These are phyloP conservation scores for Neurospora tetrasperma DNA, from an alignment of 495 filamentous ascomycete species.

Conservation along the genomic window DNA sequence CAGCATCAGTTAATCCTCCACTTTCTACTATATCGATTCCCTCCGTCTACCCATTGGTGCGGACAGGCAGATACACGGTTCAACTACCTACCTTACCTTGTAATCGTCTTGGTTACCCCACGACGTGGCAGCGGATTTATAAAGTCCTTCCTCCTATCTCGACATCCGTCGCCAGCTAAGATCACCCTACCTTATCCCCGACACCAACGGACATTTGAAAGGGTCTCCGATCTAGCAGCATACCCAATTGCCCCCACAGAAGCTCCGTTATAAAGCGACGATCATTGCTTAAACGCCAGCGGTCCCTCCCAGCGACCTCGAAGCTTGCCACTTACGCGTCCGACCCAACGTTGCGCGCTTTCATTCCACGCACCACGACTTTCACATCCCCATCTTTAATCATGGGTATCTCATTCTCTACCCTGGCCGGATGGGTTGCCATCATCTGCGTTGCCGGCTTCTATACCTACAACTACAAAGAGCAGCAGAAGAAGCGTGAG, in stretches of 20 bases:
- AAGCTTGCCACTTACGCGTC: not conserved
- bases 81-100: not conserved
- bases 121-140: not conserved
- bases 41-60: not conserved
- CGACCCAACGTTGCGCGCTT: not conserved
- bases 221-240: not conserved
- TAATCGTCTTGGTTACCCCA: not conserved
- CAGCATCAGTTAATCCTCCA: not conserved
- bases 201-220: not conserved
- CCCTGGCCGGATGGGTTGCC: slow-evolving; percentile 46
- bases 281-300: not conserved
- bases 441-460: slow-evolving; percentile 40
- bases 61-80: not conserved
- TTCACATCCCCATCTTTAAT: slow-evolving; percentile 1
- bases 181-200: not conserved
- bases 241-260: not conserved
- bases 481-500: slow-evolving; percentile 9
- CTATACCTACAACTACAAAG: slow-evolving; percentile 11
- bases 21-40: not conserved
- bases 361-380: not conserved
- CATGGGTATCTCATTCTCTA: slow-evolving; percentile 36
- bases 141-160: not conserved
- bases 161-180: not conserved
- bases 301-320: slow-evolving; percentile 1
- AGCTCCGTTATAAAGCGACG: not conserved